Evolutionary conservation across 768 basidiomycete species (phyloP).

Genomic region (Amanita pallidorosea): DNA sequence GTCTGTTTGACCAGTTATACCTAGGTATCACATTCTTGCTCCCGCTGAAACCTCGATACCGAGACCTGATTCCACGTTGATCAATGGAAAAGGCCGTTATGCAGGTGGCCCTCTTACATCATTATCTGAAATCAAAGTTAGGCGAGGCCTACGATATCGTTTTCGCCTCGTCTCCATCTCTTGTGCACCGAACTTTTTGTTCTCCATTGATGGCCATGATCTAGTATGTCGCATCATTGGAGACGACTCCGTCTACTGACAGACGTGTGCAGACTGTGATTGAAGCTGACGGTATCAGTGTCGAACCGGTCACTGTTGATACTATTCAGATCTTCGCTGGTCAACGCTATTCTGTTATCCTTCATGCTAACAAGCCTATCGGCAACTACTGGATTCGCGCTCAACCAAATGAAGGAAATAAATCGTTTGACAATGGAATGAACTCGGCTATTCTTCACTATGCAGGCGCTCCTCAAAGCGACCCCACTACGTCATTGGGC

Average conservation of each 20-base stretch:
- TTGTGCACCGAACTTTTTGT: constrained; percentile 31
- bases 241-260: background rate
- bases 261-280: constrained; percentile 19
- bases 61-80: constrained; percentile 23
- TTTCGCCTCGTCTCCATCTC: constrained; percentile 38
- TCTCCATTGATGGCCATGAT: constrained; percentile 27
- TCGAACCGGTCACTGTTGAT: constrained; percentile 20
- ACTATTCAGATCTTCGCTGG: constrained; percentile 29
- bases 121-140: constrained; percentile 29
- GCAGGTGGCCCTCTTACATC: constrained; percentile 20
- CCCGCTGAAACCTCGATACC: constrained; percentile 7
- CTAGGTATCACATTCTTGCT: constrained; percentile 17
- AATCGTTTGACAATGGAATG: constrained; percentile 22
- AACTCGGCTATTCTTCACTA: constrained; percentile 43
- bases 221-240: constrained; percentile 9
- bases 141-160: constrained; percentile 31
- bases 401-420: constrained; percentile 13
- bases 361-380: constrained; percentile 29
- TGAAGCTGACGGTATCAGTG: constrained; percentile 27
- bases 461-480: constrained; percentile 23
- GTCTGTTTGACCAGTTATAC: background rate
- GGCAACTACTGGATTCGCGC: constrained; percentile 48
- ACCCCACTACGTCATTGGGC: constrained; percentile 23
- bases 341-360: constrained; percentile 33
- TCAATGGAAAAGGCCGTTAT: constrained; percentile 36